A percentile compares a stretch with the other conserved stretches of the same genome.
Conservation (phyloP, 2,329 filamentous ascomycete species). For the Exophiala viscosa region DNA sequence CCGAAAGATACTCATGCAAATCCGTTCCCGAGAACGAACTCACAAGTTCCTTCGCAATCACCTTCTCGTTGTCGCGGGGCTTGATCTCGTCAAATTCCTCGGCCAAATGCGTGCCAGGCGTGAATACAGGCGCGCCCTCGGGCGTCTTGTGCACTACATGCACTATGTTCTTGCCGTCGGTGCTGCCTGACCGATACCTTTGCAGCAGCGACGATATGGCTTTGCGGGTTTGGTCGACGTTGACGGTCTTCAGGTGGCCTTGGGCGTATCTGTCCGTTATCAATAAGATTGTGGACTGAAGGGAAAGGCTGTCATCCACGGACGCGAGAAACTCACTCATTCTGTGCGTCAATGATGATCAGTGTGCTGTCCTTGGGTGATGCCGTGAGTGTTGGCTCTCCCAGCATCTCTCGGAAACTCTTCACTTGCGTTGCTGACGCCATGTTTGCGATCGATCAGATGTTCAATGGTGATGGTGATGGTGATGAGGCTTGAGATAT, state of each 20-base stretch:
- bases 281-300: background rate
- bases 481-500: too few species aligned
- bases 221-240: conserved; percentile 52
- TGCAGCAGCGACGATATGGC: conserved; percentile 56
- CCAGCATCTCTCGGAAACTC: conserved; percentile 54
- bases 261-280: conserved; percentile 39
- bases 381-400: conserved; percentile 54
- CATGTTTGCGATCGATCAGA: conserved; percentile 3
- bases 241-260: conserved; percentile 54
- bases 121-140: conserved; percentile 63
- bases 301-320: background rate
- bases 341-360: conserved; percentile 68
- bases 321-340: conserved; percentile 51
- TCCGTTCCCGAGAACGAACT: conserved; percentile 60
- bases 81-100: conserved; percentile 59
- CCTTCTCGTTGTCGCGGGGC: conserved; percentile 53
- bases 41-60: conserved; percentile 57
- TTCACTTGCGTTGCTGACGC: conserved; percentile 21
- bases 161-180: conserved; percentile 47
- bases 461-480: too few species aligned
- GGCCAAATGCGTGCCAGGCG: conserved; percentile 57
- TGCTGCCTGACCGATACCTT: conserved; percentile 50
- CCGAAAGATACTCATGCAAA: conserved; percentile 53
- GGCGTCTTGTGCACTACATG: conserved; percentile 61
- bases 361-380: conserved; percentile 57